Conservation (phyloP, 345 rosid genomes). For the Psidium friedrichsthalianum region DNA sequence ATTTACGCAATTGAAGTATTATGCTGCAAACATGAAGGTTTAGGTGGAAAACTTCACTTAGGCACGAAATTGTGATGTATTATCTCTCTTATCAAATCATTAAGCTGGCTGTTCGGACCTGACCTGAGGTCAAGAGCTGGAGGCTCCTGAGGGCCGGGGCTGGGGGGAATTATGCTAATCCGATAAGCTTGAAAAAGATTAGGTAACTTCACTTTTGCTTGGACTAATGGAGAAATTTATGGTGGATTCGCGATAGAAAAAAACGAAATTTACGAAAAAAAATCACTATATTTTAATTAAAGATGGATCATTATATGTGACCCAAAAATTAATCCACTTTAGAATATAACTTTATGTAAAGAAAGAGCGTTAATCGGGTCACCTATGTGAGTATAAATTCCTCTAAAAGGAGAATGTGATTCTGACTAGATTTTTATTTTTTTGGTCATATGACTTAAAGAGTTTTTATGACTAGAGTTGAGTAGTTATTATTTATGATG, state of each 20-base stretch:
- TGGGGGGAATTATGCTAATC: background rate
- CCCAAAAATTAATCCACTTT: background rate
- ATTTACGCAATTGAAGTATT: background rate
- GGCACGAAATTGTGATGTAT: background rate
- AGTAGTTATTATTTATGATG: background rate
- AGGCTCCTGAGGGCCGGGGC: background rate
- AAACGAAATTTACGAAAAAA: background rate
- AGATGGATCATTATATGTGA: background rate
- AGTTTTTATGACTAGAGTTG: too few species aligned
- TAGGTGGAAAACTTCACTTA: background rate
- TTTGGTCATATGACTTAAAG: too few species aligned
- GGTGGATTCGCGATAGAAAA: background rate
- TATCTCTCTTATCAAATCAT: background rate
- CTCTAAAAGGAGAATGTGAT: background rate
- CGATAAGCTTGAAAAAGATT: background rate
- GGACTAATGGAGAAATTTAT: background rate
- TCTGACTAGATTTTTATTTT: background rate
- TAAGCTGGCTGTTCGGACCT: background rate
- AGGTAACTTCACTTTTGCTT: background rate
- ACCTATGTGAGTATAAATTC: background rate
- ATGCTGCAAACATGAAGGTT: background rate
- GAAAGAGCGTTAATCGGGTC: background rate
- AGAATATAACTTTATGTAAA: background rate
- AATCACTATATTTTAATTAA: background rate
- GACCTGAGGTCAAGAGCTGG: background rate